Conservation (phyloP, 495 filamentous ascomycete genomes). For the Rostrohypoxylon terebratum region DNA sequence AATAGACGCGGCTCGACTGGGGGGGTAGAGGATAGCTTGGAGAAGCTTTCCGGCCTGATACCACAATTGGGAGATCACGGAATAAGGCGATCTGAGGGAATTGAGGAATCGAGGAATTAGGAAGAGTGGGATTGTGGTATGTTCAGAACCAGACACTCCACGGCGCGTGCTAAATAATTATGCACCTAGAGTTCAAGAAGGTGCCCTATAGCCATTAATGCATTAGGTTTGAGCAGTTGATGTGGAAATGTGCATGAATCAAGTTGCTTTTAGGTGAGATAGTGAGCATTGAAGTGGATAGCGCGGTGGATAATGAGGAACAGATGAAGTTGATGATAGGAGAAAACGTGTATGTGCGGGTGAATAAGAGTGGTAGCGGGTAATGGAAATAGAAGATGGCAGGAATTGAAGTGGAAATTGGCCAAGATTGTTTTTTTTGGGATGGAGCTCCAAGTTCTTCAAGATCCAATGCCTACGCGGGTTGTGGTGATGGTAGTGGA, state of each 20-base stretch:
- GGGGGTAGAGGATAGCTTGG: not conserved
- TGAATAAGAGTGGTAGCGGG: not conserved
- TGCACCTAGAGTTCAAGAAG: not conserved
- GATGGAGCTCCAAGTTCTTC: too few relatives aligned
- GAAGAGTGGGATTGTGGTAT: not conserved
- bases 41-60: not conserved
- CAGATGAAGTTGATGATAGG: slow-evolving; percentile 1
- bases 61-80: slow-evolving; percentile 4
- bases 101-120: not conserved
- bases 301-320: not conserved
- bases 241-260: not conserved
- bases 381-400: not conserved
- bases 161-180: slow-evolving; percentile 3
- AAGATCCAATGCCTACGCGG: not conserved
- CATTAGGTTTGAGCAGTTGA: not conserved
- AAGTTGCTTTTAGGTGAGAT: not conserved
- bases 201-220: slow-evolving; percentile 2
- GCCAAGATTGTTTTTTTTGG: slow-evolving; percentile 9
- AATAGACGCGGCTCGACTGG: slow-evolving; percentile 1
- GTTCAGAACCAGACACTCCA: not conserved
- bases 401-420: slow-evolving; percentile 7
- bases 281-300: not conserved
- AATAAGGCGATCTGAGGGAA: not conserved
- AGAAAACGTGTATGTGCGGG: not conserved
- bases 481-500: too few relatives aligned